A percentile compares a stretch with the other conserved stretches of the same genome.
Conservation (phyloP, 2,329 filamentous ascomycete genomes). For the Diaporthe citri region DNA sequence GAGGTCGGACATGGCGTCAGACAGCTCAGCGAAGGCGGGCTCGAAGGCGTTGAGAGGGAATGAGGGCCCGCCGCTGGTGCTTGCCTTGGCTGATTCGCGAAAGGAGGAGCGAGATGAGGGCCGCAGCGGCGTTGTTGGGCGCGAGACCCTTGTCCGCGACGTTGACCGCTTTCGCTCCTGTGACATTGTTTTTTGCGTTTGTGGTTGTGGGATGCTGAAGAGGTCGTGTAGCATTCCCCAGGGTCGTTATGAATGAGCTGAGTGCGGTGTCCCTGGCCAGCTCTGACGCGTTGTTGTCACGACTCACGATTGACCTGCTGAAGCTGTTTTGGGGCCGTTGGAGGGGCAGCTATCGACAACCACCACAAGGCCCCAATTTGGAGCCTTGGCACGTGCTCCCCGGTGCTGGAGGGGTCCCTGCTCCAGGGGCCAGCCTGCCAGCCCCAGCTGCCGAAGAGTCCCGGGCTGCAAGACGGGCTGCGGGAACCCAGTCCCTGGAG, state of each 20-base stretch:
- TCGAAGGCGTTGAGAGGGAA: slow-evolving; percentile 87
- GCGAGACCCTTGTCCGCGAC: slow-evolving; percentile 75
- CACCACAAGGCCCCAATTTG: not conserved
- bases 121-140: slow-evolving; percentile 91
- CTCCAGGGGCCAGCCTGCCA: slow-evolving; percentile 10
- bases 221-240: not conserved
- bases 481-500: not conserved
- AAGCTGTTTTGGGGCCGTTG: slow-evolving; percentile 14
- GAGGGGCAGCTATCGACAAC: slow-evolving; percentile 26
- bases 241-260: not conserved
- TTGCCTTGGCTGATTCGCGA: slow-evolving; percentile 77
- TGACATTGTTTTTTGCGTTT: slow-evolving; percentile 28
- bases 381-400: slow-evolving; percentile 13
- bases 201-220: not conserved
- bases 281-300: slow-evolving; percentile 28
- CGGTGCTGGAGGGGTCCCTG: slow-evolving; percentile 12
- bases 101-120: slow-evolving; percentile 91
- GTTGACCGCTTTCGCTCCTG: slow-evolving; percentile 60
- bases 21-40: slow-evolving; percentile 91
- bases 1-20: slow-evolving; percentile 93
- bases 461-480: not conserved
- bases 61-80: slow-evolving; percentile 64
- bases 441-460: slow-evolving; percentile 8
- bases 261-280: not conserved
- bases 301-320: not conserved